Base-by-base conservation (phyloP, 345 rosid species). In the Eucalyptus cladocalyx region DNA sequence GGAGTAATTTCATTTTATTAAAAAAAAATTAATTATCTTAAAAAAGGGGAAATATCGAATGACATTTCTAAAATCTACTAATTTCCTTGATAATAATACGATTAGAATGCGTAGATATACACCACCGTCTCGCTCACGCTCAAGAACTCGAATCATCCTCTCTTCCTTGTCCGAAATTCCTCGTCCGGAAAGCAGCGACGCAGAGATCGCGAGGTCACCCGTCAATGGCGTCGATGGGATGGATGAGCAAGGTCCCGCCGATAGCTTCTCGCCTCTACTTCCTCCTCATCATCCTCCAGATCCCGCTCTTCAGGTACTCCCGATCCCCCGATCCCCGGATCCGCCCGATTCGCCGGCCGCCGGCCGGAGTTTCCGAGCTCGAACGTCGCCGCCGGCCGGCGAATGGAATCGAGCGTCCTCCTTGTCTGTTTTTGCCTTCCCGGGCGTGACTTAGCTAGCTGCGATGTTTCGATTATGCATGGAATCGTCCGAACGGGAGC, bases 291-390 rank as follows among this genome's bases (percentile, higher is more conserved):
- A 87, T 97, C 54, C 94, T 97, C 60, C 99, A 97, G 95, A 92
- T 97, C 94, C 99, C 99, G 89, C 98, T 97, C 90, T 97, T 97
- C 95, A 95, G 98, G 99, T 97, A 91, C 85, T 72, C 4, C 85
- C 47, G 2, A 43, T 32, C 32, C 43, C 24, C 67, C 17, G 24
- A 60, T 88, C 58, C 53, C 26, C 47, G 45, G 37, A 32, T 85
- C 6, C 80, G 43, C 80, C 16, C 17, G 26, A 34, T 72, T 34
- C 81, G 81, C 81, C 42, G 80, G 80, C 80, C 19, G 40, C 3
- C 34, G 3, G 81, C 45, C 2, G 81, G 18, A 34, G 80, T 7
- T 21, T 10, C 83, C 28, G 83, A 76, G 83, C 83, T 37, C 14
- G 45, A 21, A 40, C 42, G 83, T 37, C 83, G 83, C 83, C 15